These are phyloP conservation scores for Annulohypoxylon maeteangense DNA, from an alignment of 495 filamentous ascomycete species.

Conservation along the genomic window DNA sequence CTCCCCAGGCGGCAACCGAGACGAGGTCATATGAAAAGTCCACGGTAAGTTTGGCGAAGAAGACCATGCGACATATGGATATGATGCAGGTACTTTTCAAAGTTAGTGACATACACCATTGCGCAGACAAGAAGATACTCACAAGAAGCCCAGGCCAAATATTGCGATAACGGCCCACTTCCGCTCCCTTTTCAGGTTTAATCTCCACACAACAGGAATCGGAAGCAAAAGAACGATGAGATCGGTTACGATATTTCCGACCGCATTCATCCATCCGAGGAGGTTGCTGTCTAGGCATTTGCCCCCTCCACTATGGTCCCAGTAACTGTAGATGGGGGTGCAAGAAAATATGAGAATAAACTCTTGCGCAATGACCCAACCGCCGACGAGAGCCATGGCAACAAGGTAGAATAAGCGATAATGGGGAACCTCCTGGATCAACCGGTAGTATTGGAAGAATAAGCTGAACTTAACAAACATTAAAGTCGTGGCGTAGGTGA, in stretches of 20 bases:
- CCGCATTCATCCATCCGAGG: constrained; percentile 61
- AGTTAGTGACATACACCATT: constrained; percentile 18
- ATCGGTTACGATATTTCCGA: constrained; percentile 64
- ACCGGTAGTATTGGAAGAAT: constrained; percentile 42
- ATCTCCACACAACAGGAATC: constrained; percentile 57
- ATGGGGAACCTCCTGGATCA: constrained; percentile 40
- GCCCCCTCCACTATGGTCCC: constrained; percentile 46
- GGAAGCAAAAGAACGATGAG: constrained; percentile 62
- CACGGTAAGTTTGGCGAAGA: constrained; percentile 22
- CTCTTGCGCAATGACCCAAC: constrained; percentile 36
- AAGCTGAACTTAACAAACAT: constrained; percentile 37
- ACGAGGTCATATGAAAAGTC: constrained; percentile 41
- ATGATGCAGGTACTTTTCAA: constrained; percentile 36
- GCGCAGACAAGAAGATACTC: constrained; percentile 8
- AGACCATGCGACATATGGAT: constrained; percentile 43
- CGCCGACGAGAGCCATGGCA: constrained; percentile 24
- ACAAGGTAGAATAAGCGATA: constrained; percentile 33
- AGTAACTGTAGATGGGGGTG: constrained; percentile 51
- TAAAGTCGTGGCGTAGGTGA: constrained; percentile 30
- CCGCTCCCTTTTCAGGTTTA: constrained; percentile 54
- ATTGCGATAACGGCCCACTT: constrained; percentile 54
- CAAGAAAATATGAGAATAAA: constrained; percentile 49
- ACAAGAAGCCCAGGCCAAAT: constrained; percentile 56
- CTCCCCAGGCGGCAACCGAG: constrained; percentile 33
- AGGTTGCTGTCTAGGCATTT: constrained; percentile 59